A percentile compares a stretch with the other conserved stretches of the same genome.
phyloP scores from a whole-genome alignment of 768 basidiomycete species.

The Megacollybia marginata region DNA sequence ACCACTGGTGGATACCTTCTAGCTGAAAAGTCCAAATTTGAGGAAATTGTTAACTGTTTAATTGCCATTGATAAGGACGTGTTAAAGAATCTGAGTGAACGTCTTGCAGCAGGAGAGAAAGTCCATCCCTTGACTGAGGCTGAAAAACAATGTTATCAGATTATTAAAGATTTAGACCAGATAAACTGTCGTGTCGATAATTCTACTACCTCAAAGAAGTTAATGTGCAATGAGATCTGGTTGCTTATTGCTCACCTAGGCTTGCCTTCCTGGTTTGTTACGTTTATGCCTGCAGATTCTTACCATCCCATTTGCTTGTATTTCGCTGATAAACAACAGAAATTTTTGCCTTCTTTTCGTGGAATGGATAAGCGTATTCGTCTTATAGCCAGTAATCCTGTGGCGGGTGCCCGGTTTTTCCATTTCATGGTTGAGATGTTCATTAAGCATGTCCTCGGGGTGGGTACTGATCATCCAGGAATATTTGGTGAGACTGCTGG shows the following conservation, averaged over 20 bases:
- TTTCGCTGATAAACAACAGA: too few species aligned
- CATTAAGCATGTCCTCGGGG: conserved; percentile 25
- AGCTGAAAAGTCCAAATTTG: conserved; percentile 9
- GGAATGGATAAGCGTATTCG: too few species aligned
- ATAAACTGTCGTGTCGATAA: too few species aligned
- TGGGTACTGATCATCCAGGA: conserved; percentile 17
- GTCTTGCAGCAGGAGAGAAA: conserved; percentile 8
- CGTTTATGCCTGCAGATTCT: too few species aligned
- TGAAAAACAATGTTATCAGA: conserved; percentile 17
- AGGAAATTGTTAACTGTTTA: conserved; percentile 9
- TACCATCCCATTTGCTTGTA: too few species aligned
- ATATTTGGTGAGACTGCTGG: too few species aligned
- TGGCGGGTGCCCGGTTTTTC: too few species aligned
- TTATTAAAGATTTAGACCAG: conserved; percentile 20
- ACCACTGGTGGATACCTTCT: conserved; percentile 14
- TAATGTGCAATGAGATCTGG: conserved; percentile 23
- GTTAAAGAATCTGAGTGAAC: conserved; percentile 3
- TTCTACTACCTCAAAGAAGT: conserved; percentile 18
- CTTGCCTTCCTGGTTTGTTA: conserved; percentile 18
- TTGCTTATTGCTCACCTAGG: conserved; percentile 17
- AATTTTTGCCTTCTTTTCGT: too few species aligned
- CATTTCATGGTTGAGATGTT: too few species aligned
- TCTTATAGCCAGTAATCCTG: too few species aligned
- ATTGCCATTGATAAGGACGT: conserved; percentile 5
- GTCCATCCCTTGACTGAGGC: conserved; percentile 9